These are phyloP conservation scores for Diaporthe sp. DNA, from an alignment of 2,329 filamentous ascomycete genomes.

Conservation along the genomic window DNA sequence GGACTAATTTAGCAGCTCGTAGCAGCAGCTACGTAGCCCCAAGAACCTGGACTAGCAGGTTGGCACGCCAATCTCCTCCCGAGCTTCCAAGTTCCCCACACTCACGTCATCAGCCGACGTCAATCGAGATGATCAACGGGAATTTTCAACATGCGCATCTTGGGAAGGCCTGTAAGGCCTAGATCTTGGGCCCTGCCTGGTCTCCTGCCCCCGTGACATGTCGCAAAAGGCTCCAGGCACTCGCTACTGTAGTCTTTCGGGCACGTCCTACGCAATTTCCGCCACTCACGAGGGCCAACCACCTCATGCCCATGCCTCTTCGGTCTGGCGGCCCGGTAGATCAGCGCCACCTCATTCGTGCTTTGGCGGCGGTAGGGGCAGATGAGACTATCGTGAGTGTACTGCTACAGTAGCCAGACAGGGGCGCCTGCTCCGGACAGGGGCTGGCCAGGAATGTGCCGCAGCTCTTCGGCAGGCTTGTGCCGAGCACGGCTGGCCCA, in stretches of 20 bases:
- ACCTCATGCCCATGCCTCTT: neutral
- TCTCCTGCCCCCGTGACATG: neutral
- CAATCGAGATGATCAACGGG: constrained; percentile 29
- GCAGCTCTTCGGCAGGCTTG: constrained; percentile 9
- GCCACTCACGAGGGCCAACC: neutral
- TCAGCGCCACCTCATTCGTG: neutral
- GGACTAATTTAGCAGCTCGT: too few relatives aligned
- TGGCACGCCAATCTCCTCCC: neutral
- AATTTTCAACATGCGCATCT: neutral
- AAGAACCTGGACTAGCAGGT: neutral
- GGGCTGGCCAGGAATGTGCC: neutral
- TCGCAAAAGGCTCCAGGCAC: neutral
- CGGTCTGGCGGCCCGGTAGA: neutral
- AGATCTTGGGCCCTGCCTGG: neutral
- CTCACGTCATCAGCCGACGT: constrained; percentile 25
- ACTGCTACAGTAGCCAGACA: neutral
- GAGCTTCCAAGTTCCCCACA: constrained; percentile 3
- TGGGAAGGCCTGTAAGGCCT: neutral
- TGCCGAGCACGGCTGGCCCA: constrained; percentile 7
- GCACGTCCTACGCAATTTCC: neutral
- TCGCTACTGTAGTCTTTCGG: neutral
- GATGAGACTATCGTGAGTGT: constrained; percentile 9
- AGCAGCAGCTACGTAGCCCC: neutral
- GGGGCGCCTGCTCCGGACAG: neutral
- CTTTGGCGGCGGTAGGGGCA: neutral